Base-by-base conservation (phyloP, 345 rosid species). In the Populus ilicifolia region DNA sequence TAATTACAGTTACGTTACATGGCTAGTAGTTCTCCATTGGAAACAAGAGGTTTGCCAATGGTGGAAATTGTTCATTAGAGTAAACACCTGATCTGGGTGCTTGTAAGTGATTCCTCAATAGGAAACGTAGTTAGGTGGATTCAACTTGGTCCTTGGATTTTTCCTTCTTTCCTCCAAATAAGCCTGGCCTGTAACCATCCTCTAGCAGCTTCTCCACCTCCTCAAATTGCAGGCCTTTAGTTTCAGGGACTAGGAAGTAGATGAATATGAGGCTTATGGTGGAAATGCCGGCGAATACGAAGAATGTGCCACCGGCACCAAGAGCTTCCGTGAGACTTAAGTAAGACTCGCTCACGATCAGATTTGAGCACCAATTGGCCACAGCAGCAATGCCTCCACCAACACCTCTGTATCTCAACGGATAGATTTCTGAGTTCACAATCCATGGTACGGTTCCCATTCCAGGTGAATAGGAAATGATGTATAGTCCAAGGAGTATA, bases 371-470 rank as follows among this genome's bases (percentile, higher is more conserved):
- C 97, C 96, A 95, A 83, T 95, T 93, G 3, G 89, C 33, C 4
- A 93, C 96, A 0, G 98, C 97, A 0, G 98, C 98, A 5, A 95
- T 89, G 5, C 98, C 98, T 78, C 97, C 99, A 0, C 98, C 94
- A 6, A 91, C 21, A 2, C 97, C 99, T 88, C 99, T 85, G 52
- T 95, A 95, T 63, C 86, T 84, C 46, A 95, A 78, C 0, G 98
- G 99, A 78, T 95, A 95, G 29, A 95, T 95, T 86, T 93, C 98
- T 13, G 99, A 95, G 86, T 95, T 95, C 11, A 95, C 91, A 23
- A 95, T 90, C 98, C 93, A 90, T 0, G 97, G 98, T 12, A 85
- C 92, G 0, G 99, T 89, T 1, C 99, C 99, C 96, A 95, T 92
- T 18, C 99, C 94, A 2, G 96, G 98, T 0, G 99, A 86, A 63